Conservation (phyloP, 768 basidiomycete genomes). For the Fibroporia radiculosa region DNA sequence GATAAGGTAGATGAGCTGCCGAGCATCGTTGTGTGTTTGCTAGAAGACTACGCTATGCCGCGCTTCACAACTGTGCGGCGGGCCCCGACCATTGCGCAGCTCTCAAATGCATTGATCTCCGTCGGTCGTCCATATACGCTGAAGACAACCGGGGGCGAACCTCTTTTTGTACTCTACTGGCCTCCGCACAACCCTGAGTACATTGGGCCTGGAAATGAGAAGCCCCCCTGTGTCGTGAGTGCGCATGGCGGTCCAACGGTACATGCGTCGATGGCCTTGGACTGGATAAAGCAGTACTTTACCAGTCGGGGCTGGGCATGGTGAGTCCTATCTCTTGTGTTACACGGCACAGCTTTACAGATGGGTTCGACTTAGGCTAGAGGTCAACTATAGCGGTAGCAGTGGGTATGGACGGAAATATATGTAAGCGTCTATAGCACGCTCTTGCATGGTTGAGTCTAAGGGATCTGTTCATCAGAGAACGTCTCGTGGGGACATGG, state of each 20-base stretch:
- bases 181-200: conserved; percentile 60
- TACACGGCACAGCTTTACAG: background rate
- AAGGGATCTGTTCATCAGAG: conserved; percentile 15
- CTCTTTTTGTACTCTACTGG: conserved; percentile 59
- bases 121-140: conserved; percentile 41
- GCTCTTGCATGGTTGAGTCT: background rate
- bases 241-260: conserved; percentile 71
- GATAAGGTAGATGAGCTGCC: conserved; percentile 30
- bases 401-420: conserved; percentile 67
- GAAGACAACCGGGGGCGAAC: conserved; percentile 25
- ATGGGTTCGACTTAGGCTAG: conserved; percentile 36
- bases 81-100: conserved; percentile 15
- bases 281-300: conserved; percentile 53
- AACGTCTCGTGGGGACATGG: conserved; percentile 59
- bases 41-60: conserved; percentile 16
- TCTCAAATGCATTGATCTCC: conserved; percentile 34
- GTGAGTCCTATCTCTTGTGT: conserved; percentile 27
- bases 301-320: conserved; percentile 71
- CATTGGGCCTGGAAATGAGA: conserved; percentile 41
- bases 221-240: conserved; percentile 58
- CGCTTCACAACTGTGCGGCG: conserved; percentile 16
- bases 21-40: conserved; percentile 30
- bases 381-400: conserved; percentile 75
- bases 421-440: conserved; percentile 26
- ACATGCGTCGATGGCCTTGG: conserved; percentile 37